Evolutionary conservation across 2,329 filamentous ascomycete genomes (phyloP).

Genomic region (Capronia americana): DNA sequence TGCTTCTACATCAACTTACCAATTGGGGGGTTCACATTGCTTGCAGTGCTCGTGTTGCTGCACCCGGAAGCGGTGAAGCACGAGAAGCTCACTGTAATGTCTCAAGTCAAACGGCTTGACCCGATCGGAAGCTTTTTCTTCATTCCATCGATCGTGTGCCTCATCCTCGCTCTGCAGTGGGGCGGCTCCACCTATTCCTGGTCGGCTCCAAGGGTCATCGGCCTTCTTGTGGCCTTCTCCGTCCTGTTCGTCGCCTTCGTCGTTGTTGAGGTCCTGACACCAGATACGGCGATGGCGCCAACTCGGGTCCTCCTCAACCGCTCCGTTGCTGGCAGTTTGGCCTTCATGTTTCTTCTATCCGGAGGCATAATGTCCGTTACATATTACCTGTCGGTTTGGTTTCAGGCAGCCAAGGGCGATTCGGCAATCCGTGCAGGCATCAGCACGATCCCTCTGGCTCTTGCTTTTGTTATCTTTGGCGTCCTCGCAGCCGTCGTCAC

Average conservation of each 20-base stretch:
- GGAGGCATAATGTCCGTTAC: slow-evolving; percentile 33
- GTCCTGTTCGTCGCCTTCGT: slow-evolving; percentile 52
- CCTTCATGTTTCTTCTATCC: slow-evolving; percentile 46
- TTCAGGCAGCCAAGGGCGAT: slow-evolving; percentile 52
- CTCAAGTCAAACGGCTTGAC: slow-evolving; percentile 38
- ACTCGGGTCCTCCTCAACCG: slow-evolving; percentile 48
- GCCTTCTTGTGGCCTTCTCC: slow-evolving; percentile 55
- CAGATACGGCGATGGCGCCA: slow-evolving; percentile 53
- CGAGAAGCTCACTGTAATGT: slow-evolving; percentile 38
- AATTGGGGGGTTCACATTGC: slow-evolving; percentile 46
- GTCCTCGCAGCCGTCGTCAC: slow-evolving; percentile 26
- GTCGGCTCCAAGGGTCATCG: slow-evolving; percentile 52
- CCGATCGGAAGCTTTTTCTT: slow-evolving; percentile 47
- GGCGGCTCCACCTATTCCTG: slow-evolving; percentile 53
- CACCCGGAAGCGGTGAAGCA: slow-evolving; percentile 26
- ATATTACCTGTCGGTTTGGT: slow-evolving; percentile 50
- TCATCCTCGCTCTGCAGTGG: slow-evolving; percentile 50
- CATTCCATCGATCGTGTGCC: slow-evolving; percentile 44
- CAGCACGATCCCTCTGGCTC: slow-evolving; percentile 28
- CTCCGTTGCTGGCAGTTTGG: slow-evolving; percentile 42
- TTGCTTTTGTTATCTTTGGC: slow-evolving; percentile 27
- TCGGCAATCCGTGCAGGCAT: slow-evolving; percentile 38
- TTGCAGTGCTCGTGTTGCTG: slow-evolving; percentile 31
- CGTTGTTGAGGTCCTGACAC: slow-evolving; percentile 52
- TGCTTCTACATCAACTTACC: slow-evolving; percentile 41